These are phyloP conservation scores for Aspergillus sp. DNA, from an alignment of 2,329 filamentous ascomycete genomes.

Conservation along the genomic window DNA sequence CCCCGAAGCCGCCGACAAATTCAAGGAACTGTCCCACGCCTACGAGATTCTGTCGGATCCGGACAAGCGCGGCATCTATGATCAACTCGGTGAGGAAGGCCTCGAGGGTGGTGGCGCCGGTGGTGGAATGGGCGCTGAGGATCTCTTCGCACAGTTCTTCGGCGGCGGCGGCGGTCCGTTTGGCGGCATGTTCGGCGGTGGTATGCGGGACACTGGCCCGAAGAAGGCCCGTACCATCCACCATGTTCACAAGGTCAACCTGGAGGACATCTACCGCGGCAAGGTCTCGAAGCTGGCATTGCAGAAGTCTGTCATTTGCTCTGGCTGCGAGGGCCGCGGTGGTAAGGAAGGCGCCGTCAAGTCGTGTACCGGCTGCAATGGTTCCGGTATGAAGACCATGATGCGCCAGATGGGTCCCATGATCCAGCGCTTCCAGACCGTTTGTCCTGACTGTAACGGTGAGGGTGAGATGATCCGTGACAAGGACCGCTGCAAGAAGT, in stretches of 20 bases:
- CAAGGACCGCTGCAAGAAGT: slow-evolving; percentile 95
- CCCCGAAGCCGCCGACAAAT: slow-evolving; percentile 89
- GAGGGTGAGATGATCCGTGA: slow-evolving; percentile 96
- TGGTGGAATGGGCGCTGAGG: slow-evolving; percentile 88
- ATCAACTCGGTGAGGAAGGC: slow-evolving; percentile 96
- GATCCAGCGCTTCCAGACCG: slow-evolving; percentile 99
- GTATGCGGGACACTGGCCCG: slow-evolving; percentile 73
- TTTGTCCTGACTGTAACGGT: slow-evolving; percentile 95
- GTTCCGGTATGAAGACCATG: slow-evolving; percentile 98
- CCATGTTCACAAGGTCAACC: slow-evolving; percentile 95
- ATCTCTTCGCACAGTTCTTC: slow-evolving; percentile 96
- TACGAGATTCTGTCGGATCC: slow-evolving; percentile 92
- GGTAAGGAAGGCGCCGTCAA: slow-evolving; percentile 98
- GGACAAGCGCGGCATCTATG: slow-evolving; percentile 87
- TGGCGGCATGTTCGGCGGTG: slow-evolving; percentile 69
- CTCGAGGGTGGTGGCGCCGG: slow-evolving; percentile 77
- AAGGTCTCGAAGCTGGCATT: slow-evolving; percentile 96
- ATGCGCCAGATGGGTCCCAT: slow-evolving; percentile 99
- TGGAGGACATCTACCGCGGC: slow-evolving; percentile 96
- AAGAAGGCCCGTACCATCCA: slow-evolving; percentile 92
- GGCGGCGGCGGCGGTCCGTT: slow-evolving; percentile 67
- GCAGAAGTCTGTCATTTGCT: slow-evolving; percentile 94
- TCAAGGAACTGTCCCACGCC: slow-evolving; percentile 94
- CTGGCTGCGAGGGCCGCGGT: slow-evolving; percentile 86
- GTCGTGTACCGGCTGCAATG: slow-evolving; percentile 83